phyloP scores from a whole-genome alignment of 2,329 filamentous ascomycete species.

The Raffaelea ambrosiae region DNA sequence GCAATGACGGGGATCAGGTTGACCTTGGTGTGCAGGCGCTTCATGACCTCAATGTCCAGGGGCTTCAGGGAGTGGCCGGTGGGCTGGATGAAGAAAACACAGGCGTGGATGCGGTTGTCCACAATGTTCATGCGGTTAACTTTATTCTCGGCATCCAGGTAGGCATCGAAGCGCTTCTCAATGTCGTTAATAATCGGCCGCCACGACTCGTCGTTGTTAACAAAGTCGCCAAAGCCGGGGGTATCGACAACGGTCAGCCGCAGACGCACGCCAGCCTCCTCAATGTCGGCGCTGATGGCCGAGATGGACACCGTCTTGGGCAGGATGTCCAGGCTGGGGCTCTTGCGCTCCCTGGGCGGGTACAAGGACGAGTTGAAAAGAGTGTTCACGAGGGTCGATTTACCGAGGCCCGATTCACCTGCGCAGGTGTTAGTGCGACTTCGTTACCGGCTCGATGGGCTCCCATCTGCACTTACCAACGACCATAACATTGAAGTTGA shows the following conservation, averaged over 20 bases:
- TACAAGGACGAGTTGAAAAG: conserved; percentile 99
- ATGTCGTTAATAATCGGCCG: conserved; percentile 99
- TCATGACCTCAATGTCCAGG: conserved; percentile 98
- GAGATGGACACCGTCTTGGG: conserved; percentile 96
- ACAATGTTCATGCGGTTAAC: conserved; percentile 99
- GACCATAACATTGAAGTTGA: conserved; percentile 99
- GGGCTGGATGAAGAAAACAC: conserved; percentile 99
- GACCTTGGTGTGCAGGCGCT: conserved; percentile 98
- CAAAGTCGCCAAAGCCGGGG: conserved; percentile 96
- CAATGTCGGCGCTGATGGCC: conserved; percentile 92
- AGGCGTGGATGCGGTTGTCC: conserved; percentile 97
- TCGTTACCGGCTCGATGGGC: too few species aligned
- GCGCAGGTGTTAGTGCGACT: neutral
- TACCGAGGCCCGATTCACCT: conserved; percentile 99
- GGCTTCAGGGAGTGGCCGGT: conserved; percentile 98
- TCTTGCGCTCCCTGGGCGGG: conserved; percentile 96
- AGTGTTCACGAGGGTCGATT: conserved; percentile 98
- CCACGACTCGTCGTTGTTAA: conserved; percentile 99
- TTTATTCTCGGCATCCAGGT: conserved; percentile 99
- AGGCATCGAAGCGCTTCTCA: conserved; percentile 96
- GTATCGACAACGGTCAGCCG: conserved; percentile 96
- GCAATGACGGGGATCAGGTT: conserved; percentile 99
- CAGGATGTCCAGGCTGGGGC: conserved; percentile 93
- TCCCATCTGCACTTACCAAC: conserved; percentile 63
- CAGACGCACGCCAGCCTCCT: conserved; percentile 95